These are phyloP conservation scores for Puccinellia tenuiflora DNA, from an alignment of 176 grass and related monocot species.

Conservation along the genomic window DNA sequence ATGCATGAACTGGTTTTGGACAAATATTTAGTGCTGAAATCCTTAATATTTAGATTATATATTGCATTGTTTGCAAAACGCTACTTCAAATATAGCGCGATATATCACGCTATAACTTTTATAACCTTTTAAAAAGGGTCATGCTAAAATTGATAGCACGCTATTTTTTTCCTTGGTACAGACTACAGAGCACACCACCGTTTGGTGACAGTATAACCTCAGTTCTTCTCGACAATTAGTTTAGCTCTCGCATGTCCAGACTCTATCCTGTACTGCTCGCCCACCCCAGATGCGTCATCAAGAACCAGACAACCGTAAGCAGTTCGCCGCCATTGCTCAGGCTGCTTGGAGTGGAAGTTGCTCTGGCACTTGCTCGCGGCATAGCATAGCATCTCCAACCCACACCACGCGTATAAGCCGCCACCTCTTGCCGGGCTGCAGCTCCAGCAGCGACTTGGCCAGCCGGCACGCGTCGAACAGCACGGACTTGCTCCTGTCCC, in stretches of 20 bases:
- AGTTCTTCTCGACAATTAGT: constrained; percentile 38
- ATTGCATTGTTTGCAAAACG: no score
- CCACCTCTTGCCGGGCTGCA: constrained; percentile 46
- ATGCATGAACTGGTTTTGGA: no score
- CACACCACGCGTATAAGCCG: constrained; percentile 41
- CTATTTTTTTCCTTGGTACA: no score
- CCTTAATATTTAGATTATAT: no score
- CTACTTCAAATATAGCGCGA: no score
- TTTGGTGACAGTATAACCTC: not conserved
- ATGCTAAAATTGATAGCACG: no score
- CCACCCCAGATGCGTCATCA: constrained; percentile 43
- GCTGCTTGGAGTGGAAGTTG: constrained; percentile 69
- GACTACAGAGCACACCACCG: not conserved
- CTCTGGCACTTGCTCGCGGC: constrained; percentile 48
- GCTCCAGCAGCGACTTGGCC: constrained; percentile 17
- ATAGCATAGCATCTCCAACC: constrained; percentile 70
- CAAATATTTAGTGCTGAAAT: no score
- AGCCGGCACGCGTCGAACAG: constrained; percentile 52
- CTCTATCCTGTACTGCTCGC: constrained; percentile 45
- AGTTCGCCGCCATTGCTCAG: constrained; percentile 59
- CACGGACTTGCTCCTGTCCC: constrained; percentile 53
- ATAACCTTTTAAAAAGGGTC: no score
- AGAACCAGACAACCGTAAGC: constrained; percentile 56
- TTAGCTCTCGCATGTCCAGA: constrained; percentile 48
- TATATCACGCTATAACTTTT: no score